Percentiles rank a stretch among this genome's conserved stretches.
Evolutionary conservation across 2,329 filamentous ascomycete genomes (phyloP).

Genomic region (Colletotrichum sp.): DNA sequence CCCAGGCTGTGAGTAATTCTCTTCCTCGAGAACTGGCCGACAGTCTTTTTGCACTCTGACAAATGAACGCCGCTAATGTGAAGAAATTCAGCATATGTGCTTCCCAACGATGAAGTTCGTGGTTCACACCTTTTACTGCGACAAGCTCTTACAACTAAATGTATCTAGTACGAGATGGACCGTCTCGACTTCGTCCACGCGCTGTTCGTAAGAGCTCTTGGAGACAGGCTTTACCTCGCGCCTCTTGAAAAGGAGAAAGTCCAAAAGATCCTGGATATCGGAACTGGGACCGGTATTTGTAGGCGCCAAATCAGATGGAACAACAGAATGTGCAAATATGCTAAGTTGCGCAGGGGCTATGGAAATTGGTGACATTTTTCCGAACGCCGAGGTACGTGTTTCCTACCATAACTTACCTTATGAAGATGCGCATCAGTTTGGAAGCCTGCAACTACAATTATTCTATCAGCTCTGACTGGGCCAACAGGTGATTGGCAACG

Average conservation of each 20-base stretch:
- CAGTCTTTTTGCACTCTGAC: fast-evolving
- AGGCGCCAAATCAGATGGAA: no score
- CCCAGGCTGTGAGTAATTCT: constrained; percentile 9
- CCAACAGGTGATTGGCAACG: constrained; percentile 30
- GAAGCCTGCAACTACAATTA: not conserved
- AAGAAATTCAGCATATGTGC: not conserved
- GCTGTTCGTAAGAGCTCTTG: not conserved
- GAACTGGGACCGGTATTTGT: constrained; percentile 56
- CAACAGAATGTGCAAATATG: not conserved
- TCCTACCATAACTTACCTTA: not conserved
- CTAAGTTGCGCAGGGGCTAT: constrained; percentile 37
- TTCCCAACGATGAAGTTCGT: constrained; percentile 37
- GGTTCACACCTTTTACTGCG: no score
- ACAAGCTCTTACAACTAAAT: no score
- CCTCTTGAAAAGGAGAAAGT: not conserved
- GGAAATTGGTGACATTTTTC: constrained; percentile 32
- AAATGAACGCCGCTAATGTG: not conserved
- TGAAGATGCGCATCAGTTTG: no score
- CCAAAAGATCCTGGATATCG: constrained; percentile 58
- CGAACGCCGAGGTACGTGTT: not conserved
- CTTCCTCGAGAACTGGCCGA: fast-evolving
- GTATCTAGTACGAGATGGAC: not conserved
- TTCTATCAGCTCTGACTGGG: constrained; percentile 33
- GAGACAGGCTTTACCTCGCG: not conserved
- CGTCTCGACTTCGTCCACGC: constrained; percentile 2